A percentile compares a stretch with the other conserved stretches of the same genome.
Conservation (phyloP, 2,329 filamentous ascomycete species). For the Amauroascus niger region DNA sequence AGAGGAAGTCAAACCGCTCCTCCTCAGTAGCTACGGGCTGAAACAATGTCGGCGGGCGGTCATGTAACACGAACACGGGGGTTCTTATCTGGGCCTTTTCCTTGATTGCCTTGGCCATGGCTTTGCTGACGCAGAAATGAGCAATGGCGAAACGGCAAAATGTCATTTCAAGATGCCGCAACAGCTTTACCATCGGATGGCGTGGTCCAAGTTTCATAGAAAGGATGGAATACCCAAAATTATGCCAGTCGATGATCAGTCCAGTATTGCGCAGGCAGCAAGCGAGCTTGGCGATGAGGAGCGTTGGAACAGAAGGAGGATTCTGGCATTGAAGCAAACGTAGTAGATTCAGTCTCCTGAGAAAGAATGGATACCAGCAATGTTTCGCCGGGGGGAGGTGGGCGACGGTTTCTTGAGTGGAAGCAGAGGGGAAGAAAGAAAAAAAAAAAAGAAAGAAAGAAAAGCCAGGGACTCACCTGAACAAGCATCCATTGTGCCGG, state of each 20-base stretch:
- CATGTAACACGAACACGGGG: conserved; percentile 65
- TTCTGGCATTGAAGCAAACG: conserved; percentile 49
- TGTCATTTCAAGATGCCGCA: conserved; percentile 64
- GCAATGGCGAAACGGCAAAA: conserved; percentile 60
- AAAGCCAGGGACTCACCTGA: conserved; percentile 44
- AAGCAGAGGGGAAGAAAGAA: too few species aligned
- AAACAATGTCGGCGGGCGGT: conserved; percentile 76
- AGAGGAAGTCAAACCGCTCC: conserved; percentile 52
- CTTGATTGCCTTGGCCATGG: conserved; percentile 69
- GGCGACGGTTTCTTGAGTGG: neutral
- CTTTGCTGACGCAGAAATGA: conserved; percentile 80
- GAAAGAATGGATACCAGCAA: neutral
- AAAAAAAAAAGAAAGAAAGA: too few species aligned
- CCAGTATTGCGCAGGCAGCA: conserved; percentile 69
- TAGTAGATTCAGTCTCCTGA: neutral
- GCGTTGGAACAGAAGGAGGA: conserved; percentile 85
- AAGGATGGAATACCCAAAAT: conserved; percentile 93
- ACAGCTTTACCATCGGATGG: conserved; percentile 68
- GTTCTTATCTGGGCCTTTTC: conserved; percentile 56
- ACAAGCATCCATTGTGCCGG: conserved; percentile 78
- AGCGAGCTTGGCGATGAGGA: conserved; percentile 63
- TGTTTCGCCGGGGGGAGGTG: neutral
- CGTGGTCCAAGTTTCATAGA: conserved; percentile 51
- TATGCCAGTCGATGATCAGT: conserved; percentile 95
- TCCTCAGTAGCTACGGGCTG: conserved; percentile 51